A percentile compares a stretch with the other conserved stretches of the same genome.
phyloP scores from a whole-genome alignment of 1,284 basidiomycete species.

The Ganoderma boninense region DNA sequence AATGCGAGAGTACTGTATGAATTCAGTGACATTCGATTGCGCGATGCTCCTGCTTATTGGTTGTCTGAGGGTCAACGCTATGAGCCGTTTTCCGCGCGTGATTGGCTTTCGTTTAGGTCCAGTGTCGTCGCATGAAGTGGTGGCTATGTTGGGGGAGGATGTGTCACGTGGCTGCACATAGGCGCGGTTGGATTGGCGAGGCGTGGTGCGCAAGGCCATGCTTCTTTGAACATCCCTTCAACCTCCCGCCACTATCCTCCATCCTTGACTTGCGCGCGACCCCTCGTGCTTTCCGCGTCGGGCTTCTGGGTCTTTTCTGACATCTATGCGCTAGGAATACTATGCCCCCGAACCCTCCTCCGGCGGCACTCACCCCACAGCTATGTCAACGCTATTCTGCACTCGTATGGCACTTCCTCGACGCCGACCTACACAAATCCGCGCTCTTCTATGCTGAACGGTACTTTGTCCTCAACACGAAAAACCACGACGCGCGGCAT shows the following conservation, averaged over 20 bases:
- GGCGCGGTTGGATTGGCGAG: constrained; percentile 38
- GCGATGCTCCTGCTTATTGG: neutral
- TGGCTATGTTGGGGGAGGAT: neutral
- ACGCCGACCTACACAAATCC: constrained; percentile 76
- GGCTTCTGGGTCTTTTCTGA: constrained; percentile 1
- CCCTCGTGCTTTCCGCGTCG: constrained; percentile 15
- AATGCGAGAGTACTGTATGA: constrained; percentile 13
- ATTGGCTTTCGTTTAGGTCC: constrained; percentile 26
- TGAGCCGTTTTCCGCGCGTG: constrained; percentile 10
- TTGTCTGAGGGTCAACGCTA: neutral
- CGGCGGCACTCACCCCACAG: constrained; percentile 54
- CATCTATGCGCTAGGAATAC: constrained; percentile 39
- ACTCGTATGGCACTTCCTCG: constrained; percentile 81
- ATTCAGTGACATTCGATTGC: too few species aligned
- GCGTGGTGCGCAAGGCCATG: constrained; percentile 16
- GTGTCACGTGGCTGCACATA: constrained; percentile 29
- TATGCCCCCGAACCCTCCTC: constrained; percentile 57
- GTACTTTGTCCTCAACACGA: constrained; percentile 71
- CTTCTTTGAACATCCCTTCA: constrained; percentile 24
- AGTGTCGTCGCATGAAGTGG: constrained; percentile 15
- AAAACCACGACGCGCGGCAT: constrained; percentile 85
- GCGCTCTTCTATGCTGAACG: constrained; percentile 86
- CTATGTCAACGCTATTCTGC: constrained; percentile 72
- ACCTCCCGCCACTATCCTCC: constrained; percentile 24
- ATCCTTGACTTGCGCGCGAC: constrained; percentile 14